Conservation (phyloP, 1,139 yeast genomes). For the Pichia sp. region DNA sequence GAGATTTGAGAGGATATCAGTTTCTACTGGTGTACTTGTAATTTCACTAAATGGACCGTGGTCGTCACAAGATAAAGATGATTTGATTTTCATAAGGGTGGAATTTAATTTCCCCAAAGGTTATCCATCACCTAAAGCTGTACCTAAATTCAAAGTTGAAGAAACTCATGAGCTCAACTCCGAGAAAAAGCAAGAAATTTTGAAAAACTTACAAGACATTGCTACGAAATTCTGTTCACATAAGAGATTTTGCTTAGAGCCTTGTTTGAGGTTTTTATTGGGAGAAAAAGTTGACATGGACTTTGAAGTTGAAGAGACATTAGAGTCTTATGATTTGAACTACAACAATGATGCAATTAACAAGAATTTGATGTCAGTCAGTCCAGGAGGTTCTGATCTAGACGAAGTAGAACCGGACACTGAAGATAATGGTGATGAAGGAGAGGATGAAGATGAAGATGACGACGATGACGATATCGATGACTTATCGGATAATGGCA, state of each 20-base stretch:
- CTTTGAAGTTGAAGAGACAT: slow-evolving; percentile 26
- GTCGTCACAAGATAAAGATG: slow-evolving; percentile 43
- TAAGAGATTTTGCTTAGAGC: slow-evolving; percentile 71
- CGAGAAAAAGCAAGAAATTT: slow-evolving; percentile 46
- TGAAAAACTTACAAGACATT: slow-evolving; percentile 49
- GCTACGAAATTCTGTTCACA: slow-evolving; percentile 52
- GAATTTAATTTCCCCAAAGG: slow-evolving; percentile 61
- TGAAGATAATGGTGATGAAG: slow-evolving; percentile 12
- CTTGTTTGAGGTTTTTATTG: slow-evolving; percentile 68
- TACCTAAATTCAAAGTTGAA: slow-evolving; percentile 65
- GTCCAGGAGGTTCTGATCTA: slow-evolving; percentile 7
- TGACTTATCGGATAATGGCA: not conserved
- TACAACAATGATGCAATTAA: slow-evolving; percentile 32
- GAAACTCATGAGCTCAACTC: slow-evolving; percentile 65
- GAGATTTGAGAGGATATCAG: slow-evolving; percentile 80
- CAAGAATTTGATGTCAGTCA: not conserved
- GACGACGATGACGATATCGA: slow-evolving; percentile 1
- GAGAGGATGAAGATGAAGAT: slow-evolving; percentile 8
- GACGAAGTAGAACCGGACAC: slow-evolving; percentile 8
- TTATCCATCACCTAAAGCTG: slow-evolving; percentile 58
- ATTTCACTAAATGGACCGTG: slow-evolving; percentile 80
- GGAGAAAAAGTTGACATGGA: slow-evolving; percentile 72
- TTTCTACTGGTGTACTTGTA: slow-evolving; percentile 75
- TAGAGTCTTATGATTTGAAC: slow-evolving; percentile 16
- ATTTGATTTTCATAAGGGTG: slow-evolving; percentile 64